Evolutionary conservation across 352 stramenopile species (phyloP), one percentile per base, ranked within the genome.

Genomic region (Phytopythium delawarense): DNA sequence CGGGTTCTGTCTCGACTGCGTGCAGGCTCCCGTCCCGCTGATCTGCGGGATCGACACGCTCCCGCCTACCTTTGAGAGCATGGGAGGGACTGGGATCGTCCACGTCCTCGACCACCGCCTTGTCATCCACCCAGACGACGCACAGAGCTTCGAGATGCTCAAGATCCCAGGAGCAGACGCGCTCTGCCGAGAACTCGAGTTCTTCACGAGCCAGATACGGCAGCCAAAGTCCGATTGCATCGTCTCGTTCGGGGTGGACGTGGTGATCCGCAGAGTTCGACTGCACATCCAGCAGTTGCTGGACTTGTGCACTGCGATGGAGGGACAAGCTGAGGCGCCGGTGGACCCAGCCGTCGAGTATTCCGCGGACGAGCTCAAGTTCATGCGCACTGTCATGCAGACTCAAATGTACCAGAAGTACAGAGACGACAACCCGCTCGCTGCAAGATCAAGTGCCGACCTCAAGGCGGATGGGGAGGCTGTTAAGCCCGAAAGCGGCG

Each of bases 331-430:
- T 30, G 39, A 45, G 15, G 42, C 6, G 3, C 23, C 32, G 25
- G 9, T 11, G 12, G 15, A 57, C 15, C 6, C 21, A 3, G 1
- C 16, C 15, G 11, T n/a, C 20, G 11, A 39, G 54, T 21, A 23
- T 23, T 44, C n/a, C 13, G 8, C 13, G 13, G 23, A 53, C 11
- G 67, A 74, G 20, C 39, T 62, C 37, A 54, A 61, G 11, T 76
- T 86, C 5, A 57, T 75, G 11, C 57, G 66, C 11, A 46, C 55
- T 4, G 59, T 86, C 51, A 72, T 71, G 65, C 59, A 75, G 46
- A 78, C 76, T 1, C 75, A 86, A 28, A 84, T 84, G 76, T 81
- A 76, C 58, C 75, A 83, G 50, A 81, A 79, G 64, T 81, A 84
- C 44, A 64, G 66, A 53, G 76, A 84, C 34, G 76, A 86, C 32